Evolutionary conservation across 2,329 filamentous ascomycete species (phyloP).

Genomic region (Cylindrodendrum hubeiense): DNA sequence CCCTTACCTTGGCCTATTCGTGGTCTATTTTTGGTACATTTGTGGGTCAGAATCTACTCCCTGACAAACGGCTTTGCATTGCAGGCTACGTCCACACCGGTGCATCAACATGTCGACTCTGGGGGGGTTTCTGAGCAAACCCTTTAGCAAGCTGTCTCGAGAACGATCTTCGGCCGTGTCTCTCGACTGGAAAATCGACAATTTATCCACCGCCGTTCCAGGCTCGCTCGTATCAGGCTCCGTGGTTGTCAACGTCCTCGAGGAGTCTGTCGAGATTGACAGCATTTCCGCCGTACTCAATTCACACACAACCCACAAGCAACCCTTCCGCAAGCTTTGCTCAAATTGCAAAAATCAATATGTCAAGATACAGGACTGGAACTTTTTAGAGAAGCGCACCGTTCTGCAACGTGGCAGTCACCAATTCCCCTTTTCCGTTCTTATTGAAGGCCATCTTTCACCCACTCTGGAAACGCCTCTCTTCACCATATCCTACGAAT

Average conservation of each 20-base stretch:
- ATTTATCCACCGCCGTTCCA: conserved; percentile 84
- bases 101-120: not conserved
- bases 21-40: too few species aligned
- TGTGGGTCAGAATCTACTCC: not conserved
- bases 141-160: not conserved
- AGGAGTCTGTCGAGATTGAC: conserved; percentile 74
- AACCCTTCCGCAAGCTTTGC: conserved; percentile 83
- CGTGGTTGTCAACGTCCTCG: conserved; percentile 77
- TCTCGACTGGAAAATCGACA: conserved; percentile 76
- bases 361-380: conserved; percentile 82
- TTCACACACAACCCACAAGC: conserved; percentile 79
- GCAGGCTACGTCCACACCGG: not conserved
- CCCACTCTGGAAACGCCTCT: conserved; percentile 81
- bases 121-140: not conserved
- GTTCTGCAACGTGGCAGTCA: conserved; percentile 69
- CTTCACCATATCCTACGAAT: conserved; percentile 79
- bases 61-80: not conserved
- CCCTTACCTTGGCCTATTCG: too few species aligned
- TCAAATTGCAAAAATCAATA: conserved; percentile 76
- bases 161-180: conserved; percentile 44
- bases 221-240: conserved; percentile 88
- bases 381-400: conserved; percentile 73
- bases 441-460: conserved; percentile 87
- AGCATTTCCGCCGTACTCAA: conserved; percentile 78
- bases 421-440: conserved; percentile 86